These are phyloP conservation scores for Annona cherimola DNA, from an alignment of 164 flowering plant species.

Conservation along the genomic window DNA sequence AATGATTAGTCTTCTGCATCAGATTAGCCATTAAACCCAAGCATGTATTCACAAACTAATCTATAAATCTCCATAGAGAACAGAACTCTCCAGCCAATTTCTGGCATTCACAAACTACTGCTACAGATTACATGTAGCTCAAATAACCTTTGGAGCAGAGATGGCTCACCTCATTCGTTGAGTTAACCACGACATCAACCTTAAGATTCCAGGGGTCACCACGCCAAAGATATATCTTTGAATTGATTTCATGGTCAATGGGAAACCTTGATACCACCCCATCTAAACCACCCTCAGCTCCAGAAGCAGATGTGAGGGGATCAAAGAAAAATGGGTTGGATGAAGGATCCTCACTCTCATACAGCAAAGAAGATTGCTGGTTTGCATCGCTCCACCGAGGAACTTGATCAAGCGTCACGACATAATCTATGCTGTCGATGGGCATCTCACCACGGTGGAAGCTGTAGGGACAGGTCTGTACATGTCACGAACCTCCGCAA, in stretches of 20 bases:
- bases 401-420: slow-evolving; percentile 80
- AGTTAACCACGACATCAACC: slow-evolving; percentile 98
- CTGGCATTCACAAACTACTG: background rate
- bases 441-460: slow-evolving; percentile 57
- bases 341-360: slow-evolving; percentile 54
- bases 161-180: slow-evolving; percentile 83
- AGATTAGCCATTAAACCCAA: background rate
- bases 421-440: slow-evolving; percentile 59
- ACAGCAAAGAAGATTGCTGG: slow-evolving; percentile 37
- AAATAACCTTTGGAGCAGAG: background rate
- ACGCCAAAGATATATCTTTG: slow-evolving; percentile 92
- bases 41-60: background rate
- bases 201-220: slow-evolving; percentile 98
- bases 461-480: slow-evolving; percentile 54
- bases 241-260: slow-evolving; percentile 78
- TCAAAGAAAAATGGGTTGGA: slow-evolving; percentile 51
- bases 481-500: slow-evolving; percentile 24
- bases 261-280: slow-evolving; percentile 76
- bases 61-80: too few relatives aligned
- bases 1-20: background rate
- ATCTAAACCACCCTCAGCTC: slow-evolving; percentile 43
- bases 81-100: too few relatives aligned
- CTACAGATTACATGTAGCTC: background rate
- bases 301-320: slow-evolving; percentile 58
- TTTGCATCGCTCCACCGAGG: slow-evolving; percentile 93